phyloP scores from a whole-genome alignment of 306 rosid species.

The Astragalus membranaceus region DNA sequence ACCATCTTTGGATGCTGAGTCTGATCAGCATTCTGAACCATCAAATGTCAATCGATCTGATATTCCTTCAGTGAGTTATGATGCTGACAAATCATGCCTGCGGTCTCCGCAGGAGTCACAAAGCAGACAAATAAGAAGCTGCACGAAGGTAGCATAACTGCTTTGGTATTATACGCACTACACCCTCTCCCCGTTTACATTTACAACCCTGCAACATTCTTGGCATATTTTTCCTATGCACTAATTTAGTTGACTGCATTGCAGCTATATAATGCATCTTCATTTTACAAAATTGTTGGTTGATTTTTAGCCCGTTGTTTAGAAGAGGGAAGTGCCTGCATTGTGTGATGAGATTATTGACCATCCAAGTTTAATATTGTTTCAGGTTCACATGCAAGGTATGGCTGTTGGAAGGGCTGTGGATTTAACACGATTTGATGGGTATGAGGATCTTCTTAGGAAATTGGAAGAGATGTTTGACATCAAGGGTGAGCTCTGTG shows the following conservation, averaged over 20 bases:
- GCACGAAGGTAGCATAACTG: constrained; percentile 73
- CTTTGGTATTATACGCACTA: not conserved
- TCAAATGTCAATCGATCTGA: constrained; percentile 74
- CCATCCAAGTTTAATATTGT: not conserved
- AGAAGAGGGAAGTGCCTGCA: not conserved
- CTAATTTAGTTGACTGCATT: not conserved
- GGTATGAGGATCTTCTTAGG: constrained; percentile 65
- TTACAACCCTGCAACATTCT: not conserved
- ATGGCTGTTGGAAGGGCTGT: constrained; percentile 99
- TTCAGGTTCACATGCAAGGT: constrained; percentile 98
- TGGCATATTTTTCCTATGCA: not conserved
- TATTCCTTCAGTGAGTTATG: constrained; percentile 81
- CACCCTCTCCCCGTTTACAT: not conserved
- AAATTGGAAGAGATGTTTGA: constrained; percentile 93
- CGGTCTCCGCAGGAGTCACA: constrained; percentile 79
- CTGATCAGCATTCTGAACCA: constrained; percentile 86
- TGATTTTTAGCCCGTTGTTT: constrained; percentile 5
- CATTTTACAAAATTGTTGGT: not conserved
- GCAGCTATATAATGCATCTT: not conserved
- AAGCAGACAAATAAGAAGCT: constrained; percentile 90
- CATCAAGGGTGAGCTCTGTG: constrained; percentile 77
- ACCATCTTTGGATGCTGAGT: constrained; percentile 61
- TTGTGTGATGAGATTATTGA: constrained; percentile 12
- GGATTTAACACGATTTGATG: constrained; percentile 73
- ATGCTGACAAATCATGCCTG: constrained; percentile 83